These are phyloP conservation scores for Coemansia sp. DNA, from an alignment of 192 early-diverging fungal species.

Conservation along the genomic window DNA sequence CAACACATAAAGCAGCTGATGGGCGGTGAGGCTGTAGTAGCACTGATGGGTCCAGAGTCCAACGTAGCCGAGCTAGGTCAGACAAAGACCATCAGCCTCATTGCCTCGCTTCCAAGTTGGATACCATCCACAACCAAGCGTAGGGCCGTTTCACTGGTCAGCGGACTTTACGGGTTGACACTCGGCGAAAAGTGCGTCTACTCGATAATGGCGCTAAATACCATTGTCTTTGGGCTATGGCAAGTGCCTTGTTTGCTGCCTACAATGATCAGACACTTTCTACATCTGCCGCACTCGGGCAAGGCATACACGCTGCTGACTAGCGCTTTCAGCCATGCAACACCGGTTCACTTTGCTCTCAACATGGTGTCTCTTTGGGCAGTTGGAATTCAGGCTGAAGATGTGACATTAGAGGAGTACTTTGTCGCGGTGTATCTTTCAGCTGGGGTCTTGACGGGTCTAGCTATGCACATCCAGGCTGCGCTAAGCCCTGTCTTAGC, in stretches of 20 bases:
- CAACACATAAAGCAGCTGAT: conserved; percentile 16
- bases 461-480: conserved; percentile 62
- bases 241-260: conserved; percentile 61
- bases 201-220: conserved; percentile 64
- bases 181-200: conserved; percentile 26
- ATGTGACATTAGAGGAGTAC: conserved; percentile 59
- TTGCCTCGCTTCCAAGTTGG: conserved; percentile 38
- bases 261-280: conserved; percentile 75
- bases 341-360: conserved; percentile 69
- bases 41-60: conserved; percentile 19
- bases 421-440: conserved; percentile 79
- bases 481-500: conserved; percentile 44
- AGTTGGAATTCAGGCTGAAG: conserved; percentile 56
- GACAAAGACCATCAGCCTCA: conserved; percentile 15
- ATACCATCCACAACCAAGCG: conserved; percentile 30
- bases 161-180: conserved; percentile 21
- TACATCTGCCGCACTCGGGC: conserved; percentile 69
- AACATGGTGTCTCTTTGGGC: conserved; percentile 78
- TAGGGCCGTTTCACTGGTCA: conserved; percentile 6
- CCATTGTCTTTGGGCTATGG: conserved; percentile 75
- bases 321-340: conserved; percentile 71
- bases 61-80: conserved; percentile 6
- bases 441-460: conserved; percentile 60
- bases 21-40: conserved; percentile 11
- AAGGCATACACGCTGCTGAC: conserved; percentile 76